These are phyloP conservation scores for Asterochloris erici DNA, from an alignment of 139 green algal genomes.

Conservation along the genomic window DNA sequence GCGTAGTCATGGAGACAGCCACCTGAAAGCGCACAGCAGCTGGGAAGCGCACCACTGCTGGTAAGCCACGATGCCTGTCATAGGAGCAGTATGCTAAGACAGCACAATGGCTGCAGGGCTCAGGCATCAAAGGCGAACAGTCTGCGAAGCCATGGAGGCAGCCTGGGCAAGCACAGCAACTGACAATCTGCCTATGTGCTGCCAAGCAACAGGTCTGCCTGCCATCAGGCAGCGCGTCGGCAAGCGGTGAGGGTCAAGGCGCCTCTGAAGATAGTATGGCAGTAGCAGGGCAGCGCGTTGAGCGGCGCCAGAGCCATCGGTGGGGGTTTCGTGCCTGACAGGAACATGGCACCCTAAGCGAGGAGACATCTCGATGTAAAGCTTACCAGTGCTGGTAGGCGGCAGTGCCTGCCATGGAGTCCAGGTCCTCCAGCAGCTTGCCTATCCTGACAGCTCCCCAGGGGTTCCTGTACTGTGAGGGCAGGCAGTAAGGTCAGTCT, in stretches of 20 bases:
- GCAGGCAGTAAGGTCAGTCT: background rate
- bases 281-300: background rate
- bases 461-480: slow-evolving; percentile 68
- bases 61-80: no score
- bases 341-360: background rate
- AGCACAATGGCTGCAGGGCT: no score
- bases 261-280: background rate
- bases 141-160: no score
- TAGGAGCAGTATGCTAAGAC: no score
- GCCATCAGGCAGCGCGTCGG: background rate
- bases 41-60: no score
- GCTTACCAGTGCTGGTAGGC: slow-evolving; percentile 66
- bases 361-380: background rate
- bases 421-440: slow-evolving; percentile 81
- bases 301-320: background rate
- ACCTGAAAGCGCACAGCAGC: no score
- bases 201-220: no score
- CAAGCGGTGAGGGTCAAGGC: background rate
- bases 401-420: slow-evolving; percentile 74
- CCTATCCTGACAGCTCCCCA: slow-evolving; percentile 71
- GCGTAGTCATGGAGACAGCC: no score
- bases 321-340: background rate
- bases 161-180: no score
- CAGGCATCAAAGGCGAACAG: no score
- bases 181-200: no score